Evolutionary conservation across 345 rosid genomes (phyloP), one percentile per base, ranked within the genome.

Genomic region (Diplotaxis tenuifolia): DNA sequence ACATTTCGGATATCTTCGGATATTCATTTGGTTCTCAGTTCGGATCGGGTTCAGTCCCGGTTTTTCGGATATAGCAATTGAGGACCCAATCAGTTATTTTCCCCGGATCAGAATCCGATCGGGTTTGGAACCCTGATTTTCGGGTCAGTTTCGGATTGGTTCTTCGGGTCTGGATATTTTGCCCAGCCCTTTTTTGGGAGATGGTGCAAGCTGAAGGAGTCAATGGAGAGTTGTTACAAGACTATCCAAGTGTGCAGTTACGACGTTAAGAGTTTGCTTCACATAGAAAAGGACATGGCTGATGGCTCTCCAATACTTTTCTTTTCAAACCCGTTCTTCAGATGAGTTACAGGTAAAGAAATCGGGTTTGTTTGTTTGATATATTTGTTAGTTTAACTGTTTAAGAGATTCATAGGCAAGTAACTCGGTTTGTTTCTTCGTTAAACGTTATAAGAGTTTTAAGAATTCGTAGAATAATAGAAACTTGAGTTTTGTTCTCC

Each of bases 251-350:
- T 91, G 28, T 85, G 96, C 3, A 68, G 83, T 15, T 71, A 81
- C 21, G 98, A 91, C 78, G 70, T 88, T 68, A 83, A 84, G 82
- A 86, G 91, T 25, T 68, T 91, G 77, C 78, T 89, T 61, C 85
- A 79, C 71, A 83, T 88, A 45, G 49, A 87, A 2, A 84, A 82
- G 72, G 90, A 86, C 56, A 74, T 84, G 67, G 67, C 79, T 78
- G 71, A 74, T 84, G 65, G 67, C 80, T 78, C 74, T 74, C 0
- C 86, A 82, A 23, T 79, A 50, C 70, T 79, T 22, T 70, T 71
- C 86, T 11, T 21, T 84, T 56, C 62, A 18, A 62, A 49, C 75
- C 62, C 7, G 53, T 68, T 62, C 70, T 20, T 64, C 78, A 1
- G 79, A 67, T 27, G 88, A 80, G 11, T 58, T 86, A 20, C 86